phyloP scores from a whole-genome alignment of 23 red algal genomes.

The Agarophyton chilense region DNA sequence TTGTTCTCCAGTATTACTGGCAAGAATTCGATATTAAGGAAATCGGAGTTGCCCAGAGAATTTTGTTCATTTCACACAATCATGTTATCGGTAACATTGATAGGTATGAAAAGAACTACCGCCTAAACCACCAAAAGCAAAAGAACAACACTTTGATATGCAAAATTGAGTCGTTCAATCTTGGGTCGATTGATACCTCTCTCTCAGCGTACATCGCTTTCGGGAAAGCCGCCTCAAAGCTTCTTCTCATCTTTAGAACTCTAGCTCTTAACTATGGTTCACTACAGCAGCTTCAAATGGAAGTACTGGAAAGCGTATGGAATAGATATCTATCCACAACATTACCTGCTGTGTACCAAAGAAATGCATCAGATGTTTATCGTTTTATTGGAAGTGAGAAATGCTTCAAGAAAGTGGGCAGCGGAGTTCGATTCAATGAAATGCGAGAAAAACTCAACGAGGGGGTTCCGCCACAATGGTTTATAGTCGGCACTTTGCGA shows the following conservation, averaged over 20 bases:
- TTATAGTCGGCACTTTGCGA: not conserved
- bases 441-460: not conserved
- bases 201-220: slow-evolving; percentile 17
- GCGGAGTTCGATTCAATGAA: not conserved
- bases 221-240: slow-evolving; percentile 29
- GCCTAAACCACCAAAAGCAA: not conserved
- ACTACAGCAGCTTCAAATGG: not conserved
- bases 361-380: slow-evolving; percentile 7
- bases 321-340: not conserved
- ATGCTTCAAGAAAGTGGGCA: not conserved
- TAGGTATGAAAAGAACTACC: not conserved
- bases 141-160: not conserved
- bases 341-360: not conserved
- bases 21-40: not conserved
- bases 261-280: slow-evolving; percentile 11
- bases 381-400: not conserved
- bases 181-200: not conserved
- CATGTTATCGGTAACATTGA: not conserved
- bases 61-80: not conserved
- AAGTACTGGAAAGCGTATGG: slow-evolving; percentile 7
- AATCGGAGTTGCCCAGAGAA: not conserved
- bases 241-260: slow-evolving; percentile 39
- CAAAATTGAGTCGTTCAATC: slow-evolving; percentile 13
- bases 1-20: not conserved
- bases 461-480: not conserved